Percentiles rank a stretch among this genome's conserved stretches.
Evolutionary conservation across 352 stramenopile species (phyloP).

Genomic region (Pseudoperonospora humuli): DNA sequence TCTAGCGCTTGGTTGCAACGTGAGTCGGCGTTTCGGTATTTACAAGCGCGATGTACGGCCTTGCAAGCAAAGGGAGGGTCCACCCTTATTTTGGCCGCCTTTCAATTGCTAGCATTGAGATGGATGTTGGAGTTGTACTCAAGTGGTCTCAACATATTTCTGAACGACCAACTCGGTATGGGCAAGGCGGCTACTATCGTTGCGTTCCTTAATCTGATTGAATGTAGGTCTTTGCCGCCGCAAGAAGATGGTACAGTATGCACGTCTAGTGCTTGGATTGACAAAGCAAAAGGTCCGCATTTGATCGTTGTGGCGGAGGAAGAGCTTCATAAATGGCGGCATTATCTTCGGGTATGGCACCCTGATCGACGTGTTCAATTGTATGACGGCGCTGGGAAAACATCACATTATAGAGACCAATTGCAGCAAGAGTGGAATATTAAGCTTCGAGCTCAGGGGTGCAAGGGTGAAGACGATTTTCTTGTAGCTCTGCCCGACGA

Average conservation of each 20-base stretch:
- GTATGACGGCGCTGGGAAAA: conserved; percentile 29
- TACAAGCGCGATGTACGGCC: conserved; percentile 20
- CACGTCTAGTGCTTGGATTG: not conserved
- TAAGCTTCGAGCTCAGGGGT: conserved; percentile 17
- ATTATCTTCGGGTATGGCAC: conserved; percentile 57
- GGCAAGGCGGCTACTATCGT: conserved; percentile 74
- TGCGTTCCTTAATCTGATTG: conserved; percentile 58
- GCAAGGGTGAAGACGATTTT: conserved; percentile 25
- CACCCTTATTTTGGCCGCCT: conserved; percentile 50
- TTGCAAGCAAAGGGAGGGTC: conserved; percentile 20
- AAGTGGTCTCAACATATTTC: conserved; percentile 53
- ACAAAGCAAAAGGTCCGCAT: conserved; percentile 35
- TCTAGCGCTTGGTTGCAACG: conserved; percentile 11
- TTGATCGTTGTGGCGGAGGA: conserved; percentile 70
- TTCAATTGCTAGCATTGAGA: conserved; percentile 66
- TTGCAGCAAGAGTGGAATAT: conserved; percentile 51
- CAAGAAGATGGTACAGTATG: not conserved
- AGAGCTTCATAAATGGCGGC: conserved; percentile 76
- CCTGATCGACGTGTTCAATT: conserved; percentile 47
- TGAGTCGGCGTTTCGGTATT: conserved; percentile 20
- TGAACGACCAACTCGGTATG: conserved; percentile 85
- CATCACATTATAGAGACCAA: conserved; percentile 27
- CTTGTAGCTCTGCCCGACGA: conserved; percentile 21
- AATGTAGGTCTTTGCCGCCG: conserved; percentile 24
- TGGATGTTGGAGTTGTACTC: conserved; percentile 79